A percentile compares a stretch with the other conserved stretches of the same genome.
Evolutionary conservation across 441 rosid species (phyloP).

Genomic region (Pelargonium australe): DNA sequence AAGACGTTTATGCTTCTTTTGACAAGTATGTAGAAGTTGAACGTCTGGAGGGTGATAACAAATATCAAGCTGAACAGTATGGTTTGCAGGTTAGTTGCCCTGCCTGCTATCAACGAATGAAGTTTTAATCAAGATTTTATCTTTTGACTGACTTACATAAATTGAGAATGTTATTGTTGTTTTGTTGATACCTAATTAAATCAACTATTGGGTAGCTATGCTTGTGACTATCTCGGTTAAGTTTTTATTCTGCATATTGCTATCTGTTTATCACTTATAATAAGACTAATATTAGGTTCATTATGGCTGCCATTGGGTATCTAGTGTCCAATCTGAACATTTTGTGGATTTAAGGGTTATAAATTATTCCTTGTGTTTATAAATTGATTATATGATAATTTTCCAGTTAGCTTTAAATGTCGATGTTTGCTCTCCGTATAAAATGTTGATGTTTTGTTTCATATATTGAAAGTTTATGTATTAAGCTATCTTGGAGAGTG

Average conservation of each 20-base stretch:
- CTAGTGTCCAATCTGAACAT: not conserved
- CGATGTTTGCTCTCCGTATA: not conserved
- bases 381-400: not conserved
- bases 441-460: not conserved
- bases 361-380: not conserved
- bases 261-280: not conserved
- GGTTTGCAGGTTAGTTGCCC: constrained; percentile 73
- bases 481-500: not conserved
- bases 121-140: constrained; percentile 1
- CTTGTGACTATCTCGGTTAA: not conserved
- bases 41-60: constrained; percentile 94
- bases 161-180: not conserved
- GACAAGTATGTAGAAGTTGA: constrained; percentile 97
- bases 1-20: constrained; percentile 91
- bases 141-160: not conserved
- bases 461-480: not conserved
- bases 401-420: not conserved
- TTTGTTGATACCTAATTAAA: no score
- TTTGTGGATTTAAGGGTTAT: not conserved
- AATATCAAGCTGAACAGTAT: constrained; percentile 83
- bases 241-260: not conserved
- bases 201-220: not conserved
- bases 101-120: not conserved
- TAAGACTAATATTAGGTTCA: not conserved
- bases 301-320: not conserved